These are phyloP conservation scores for Radiomyces spectabilis DNA, from an alignment of 192 early-diverging fungal genomes.

Conservation along the genomic window DNA sequence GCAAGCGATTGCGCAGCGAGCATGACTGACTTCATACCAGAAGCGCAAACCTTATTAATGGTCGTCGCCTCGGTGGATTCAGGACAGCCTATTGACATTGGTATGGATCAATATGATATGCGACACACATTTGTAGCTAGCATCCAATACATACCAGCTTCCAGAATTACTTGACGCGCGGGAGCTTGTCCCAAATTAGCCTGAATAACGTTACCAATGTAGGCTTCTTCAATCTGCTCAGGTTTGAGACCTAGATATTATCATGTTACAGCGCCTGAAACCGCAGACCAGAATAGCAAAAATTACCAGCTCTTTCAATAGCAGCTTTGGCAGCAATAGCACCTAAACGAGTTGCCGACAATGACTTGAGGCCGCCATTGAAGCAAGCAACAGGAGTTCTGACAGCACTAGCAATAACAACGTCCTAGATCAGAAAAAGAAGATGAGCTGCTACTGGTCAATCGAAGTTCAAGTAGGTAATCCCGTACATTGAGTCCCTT, in stretches of 20 bases:
- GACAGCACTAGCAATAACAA: conserved; percentile 59
- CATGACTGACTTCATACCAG: conserved; percentile 96
- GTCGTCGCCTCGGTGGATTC: conserved; percentile 88
- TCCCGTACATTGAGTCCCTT: conserved; percentile 13
- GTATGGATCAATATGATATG: not conserved
- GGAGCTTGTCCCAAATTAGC: conserved; percentile 87
- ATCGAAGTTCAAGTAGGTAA: not conserved
- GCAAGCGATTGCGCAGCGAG: conserved; percentile 81
- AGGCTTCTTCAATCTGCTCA: conserved; percentile 85
- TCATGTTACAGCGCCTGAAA: not conserved
- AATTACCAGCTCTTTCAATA: conserved; percentile 70
- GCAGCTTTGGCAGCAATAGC: conserved; percentile 78
- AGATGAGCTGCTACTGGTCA: not conserved
- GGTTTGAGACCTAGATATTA: conserved; percentile 54
- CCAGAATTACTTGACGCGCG: conserved; percentile 83
- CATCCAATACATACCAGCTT: conserved; percentile 44
- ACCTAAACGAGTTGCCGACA: conserved; percentile 83
- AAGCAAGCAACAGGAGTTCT: conserved; percentile 93
- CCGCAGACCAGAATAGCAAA: no score
- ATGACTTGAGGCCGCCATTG: conserved; percentile 76
- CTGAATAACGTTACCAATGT: conserved; percentile 93
- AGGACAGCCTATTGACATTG: conserved; percentile 39
- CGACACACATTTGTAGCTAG: not conserved
- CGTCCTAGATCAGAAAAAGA: conserved; percentile 32
- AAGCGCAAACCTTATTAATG: conserved; percentile 98